Evolutionary conservation across 106 monocot species (phyloP), one percentile per base, ranked within the genome.

Genomic region (Dendrobium chrysotoxum): DNA sequence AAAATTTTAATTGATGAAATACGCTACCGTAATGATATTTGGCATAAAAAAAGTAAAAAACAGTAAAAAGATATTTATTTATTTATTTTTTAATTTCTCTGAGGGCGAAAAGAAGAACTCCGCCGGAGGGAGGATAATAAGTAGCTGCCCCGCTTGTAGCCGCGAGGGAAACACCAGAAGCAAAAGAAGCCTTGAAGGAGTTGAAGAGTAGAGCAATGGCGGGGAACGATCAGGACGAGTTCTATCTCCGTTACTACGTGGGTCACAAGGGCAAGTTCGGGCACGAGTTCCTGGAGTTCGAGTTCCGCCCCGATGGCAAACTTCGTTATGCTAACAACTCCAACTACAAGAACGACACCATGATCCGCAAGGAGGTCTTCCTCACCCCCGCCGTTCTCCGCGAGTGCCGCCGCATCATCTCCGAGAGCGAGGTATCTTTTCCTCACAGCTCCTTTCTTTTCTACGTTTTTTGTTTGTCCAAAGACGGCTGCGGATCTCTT

Each of bases 261-360:
- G 96, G 96, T 2, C 96, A 96, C 89, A 96, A 93, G 83, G 96
- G 96, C 25, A 96, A 96, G 86, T 96, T 96, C 85, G 96, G 96
- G 7, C 96, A 96, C 87, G 96, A 96, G 88, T 96, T 96, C 82
- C 84, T 96, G 55, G 96, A 96, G 85, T 96, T 96, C 86, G 96
- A 96, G 93, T 96, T 96, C 87, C 93, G 96, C 40, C 96, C 96
- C 71, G 96, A 96, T 79, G 96, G 96, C 18, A 96, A 93, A 86
- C 93, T 96, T 61, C 91, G 96, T 25, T 96, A 96, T 81, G 96
- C 93, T 75, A 96, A 96, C 91, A 96, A 96, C 83, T 96, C 96
- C 67, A 96, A 96, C 90, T 96, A 96, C 92, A 96, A 96, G 87
- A 96, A 96, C 88, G 96, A 96, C 81, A 96, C 96, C 83, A 96